phyloP scores from a whole-genome alignment of 2,329 filamentous ascomycete species.

The Hypoxylon sp. region DNA sequence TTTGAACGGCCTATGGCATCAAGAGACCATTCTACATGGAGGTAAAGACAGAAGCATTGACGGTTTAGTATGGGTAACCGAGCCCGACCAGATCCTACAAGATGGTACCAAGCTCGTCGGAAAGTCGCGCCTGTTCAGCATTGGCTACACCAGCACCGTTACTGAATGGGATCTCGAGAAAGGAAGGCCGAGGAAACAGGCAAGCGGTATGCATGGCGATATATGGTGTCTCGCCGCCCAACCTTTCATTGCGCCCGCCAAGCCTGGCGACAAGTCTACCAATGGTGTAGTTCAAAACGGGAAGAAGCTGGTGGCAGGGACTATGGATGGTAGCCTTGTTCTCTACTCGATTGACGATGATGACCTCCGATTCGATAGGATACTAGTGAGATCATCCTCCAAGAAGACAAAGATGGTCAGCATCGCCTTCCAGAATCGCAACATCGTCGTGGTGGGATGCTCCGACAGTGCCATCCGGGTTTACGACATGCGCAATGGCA shows the following conservation, averaged over 20 bases:
- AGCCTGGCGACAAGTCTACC: conserved; percentile 45
- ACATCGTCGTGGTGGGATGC: conserved; percentile 89
- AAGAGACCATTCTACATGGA: conserved; percentile 88
- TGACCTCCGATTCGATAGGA: conserved; percentile 83
- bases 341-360: conserved; percentile 88
- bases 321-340: conserved; percentile 90
- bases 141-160: conserved; percentile 91
- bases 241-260: conserved; percentile 62
- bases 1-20: conserved; percentile 83
- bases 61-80: conserved; percentile 90
- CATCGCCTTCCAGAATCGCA: conserved; percentile 87
- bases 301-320: conserved; percentile 83
- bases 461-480: conserved; percentile 95
- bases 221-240: conserved; percentile 97
- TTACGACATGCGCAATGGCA: conserved; percentile 86
- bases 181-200: conserved; percentile 82
- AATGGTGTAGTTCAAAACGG: conserved; percentile 55
- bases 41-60: conserved; percentile 90
- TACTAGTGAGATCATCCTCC: conserved; percentile 81
- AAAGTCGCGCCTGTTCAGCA: conserved; percentile 90
- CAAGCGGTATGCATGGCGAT: conserved; percentile 92
- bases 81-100: conserved; percentile 78
- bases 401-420: conserved; percentile 93
- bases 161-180: conserved; percentile 95
- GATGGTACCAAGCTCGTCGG: conserved; percentile 76